Percentiles rank a stretch among this genome's conserved stretches.
Evolutionary conservation across 441 rosid genomes (phyloP).

Genomic region (Manihot esculenta): DNA sequence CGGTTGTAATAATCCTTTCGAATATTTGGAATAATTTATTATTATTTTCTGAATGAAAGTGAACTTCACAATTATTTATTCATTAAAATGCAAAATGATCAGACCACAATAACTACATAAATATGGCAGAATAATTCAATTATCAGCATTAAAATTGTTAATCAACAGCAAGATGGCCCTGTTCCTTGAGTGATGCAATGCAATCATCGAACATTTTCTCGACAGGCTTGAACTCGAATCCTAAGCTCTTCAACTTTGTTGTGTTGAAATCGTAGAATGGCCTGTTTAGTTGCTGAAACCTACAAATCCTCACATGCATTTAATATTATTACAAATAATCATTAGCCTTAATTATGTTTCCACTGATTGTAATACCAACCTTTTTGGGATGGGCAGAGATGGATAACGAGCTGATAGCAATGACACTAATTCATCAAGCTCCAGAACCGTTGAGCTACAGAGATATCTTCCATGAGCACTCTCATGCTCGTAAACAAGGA

Average conservation of each 20-base stretch:
- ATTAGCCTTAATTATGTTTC: too few relatives aligned
- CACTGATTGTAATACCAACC: slow-evolving; percentile 27
- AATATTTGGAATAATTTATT: too few relatives aligned
- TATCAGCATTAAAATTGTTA: neutral
- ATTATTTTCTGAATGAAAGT: too few relatives aligned
- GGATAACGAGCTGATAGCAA: slow-evolving; percentile 58
- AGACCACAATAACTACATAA: too few relatives aligned
- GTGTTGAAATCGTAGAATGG: slow-evolving; percentile 59
- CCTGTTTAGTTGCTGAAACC: slow-evolving; percentile 56
- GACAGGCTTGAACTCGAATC: slow-evolving; percentile 63
- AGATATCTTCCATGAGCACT: slow-evolving; percentile 57
- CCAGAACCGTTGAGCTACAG: slow-evolving; percentile 57
- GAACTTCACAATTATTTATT: too few relatives aligned
- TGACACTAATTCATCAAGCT: slow-evolving; percentile 49
- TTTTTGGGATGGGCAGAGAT: slow-evolving; percentile 51
- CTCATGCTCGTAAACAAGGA: slow-evolving; percentile 58
- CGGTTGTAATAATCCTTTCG: too few relatives aligned
- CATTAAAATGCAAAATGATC: too few relatives aligned
- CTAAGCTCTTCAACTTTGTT: slow-evolving; percentile 54
- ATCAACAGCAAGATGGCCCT: slow-evolving; percentile 43
- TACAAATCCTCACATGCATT: slow-evolving; percentile 21
- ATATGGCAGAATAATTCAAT: too few relatives aligned
- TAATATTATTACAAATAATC: too few relatives aligned
- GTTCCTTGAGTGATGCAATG: slow-evolving; percentile 56
- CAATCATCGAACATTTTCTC: slow-evolving; percentile 79